Evolutionary conservation across 768 basidiomycete species (phyloP).

Genomic region (Xerocomus spinulosus): DNA sequence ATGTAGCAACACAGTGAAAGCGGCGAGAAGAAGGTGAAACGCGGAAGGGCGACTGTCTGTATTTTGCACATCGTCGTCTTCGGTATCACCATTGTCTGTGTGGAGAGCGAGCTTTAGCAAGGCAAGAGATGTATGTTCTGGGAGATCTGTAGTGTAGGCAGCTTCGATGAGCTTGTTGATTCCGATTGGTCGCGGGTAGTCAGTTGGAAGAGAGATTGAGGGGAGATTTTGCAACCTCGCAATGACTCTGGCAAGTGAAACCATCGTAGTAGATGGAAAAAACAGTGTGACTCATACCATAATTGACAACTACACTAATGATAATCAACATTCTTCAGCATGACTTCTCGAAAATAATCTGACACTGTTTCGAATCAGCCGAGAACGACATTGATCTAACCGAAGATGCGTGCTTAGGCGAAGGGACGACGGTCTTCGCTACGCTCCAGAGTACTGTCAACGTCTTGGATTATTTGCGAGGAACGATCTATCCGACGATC

Average conservation of each 20-base stretch:
- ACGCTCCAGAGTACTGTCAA: background rate
- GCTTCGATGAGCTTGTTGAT: slow-evolving; percentile 81
- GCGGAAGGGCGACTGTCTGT: slow-evolving; percentile 58
- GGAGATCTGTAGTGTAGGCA: slow-evolving; percentile 64
- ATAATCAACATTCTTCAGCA: too few species aligned
- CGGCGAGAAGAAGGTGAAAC: slow-evolving; percentile 88
- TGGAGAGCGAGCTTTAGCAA: slow-evolving; percentile 79
- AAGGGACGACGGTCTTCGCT: background rate
- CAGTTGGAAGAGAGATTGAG: slow-evolving; percentile 88
- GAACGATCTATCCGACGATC: background rate
- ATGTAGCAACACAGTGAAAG: slow-evolving; percentile 87
- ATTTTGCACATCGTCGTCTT: slow-evolving; percentile 45
- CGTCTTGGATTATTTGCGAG: too few species aligned
- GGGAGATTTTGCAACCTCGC: slow-evolving; percentile 75
- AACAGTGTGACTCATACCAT: too few species aligned
- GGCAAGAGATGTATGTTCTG: slow-evolving; percentile 69
- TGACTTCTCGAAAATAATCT: too few species aligned
- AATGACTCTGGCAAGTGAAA: slow-evolving; percentile 49
- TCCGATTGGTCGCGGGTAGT: slow-evolving; percentile 83
- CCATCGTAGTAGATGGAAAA: slow-evolving; percentile 20
- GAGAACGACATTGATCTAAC: too few species aligned
- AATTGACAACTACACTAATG: background rate
- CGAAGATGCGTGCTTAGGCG: background rate
- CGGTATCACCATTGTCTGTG: slow-evolving; percentile 48
- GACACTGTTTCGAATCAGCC: background rate